Evolutionary conservation across 2,329 filamentous ascomycete species (phyloP), one percentile per base, ranked within the genome.

Genomic region (Microdochium paspali): DNA sequence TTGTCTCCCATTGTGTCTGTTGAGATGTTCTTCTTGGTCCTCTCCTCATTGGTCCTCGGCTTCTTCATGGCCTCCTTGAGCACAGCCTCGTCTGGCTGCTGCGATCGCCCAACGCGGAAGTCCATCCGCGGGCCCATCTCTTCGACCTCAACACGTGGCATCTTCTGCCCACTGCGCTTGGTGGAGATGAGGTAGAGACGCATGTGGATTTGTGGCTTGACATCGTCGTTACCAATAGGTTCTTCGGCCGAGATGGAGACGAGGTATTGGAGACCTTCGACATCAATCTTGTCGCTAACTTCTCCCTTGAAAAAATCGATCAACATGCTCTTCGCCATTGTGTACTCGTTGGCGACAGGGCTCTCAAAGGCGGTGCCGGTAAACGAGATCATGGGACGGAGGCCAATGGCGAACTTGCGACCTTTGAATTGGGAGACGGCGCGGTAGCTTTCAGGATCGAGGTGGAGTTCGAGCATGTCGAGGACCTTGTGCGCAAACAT

Each of bases 51-150:
- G 32, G 80, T 80, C 75, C 85, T 90, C 45, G 88, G 78, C 72
- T 85, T 89, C 78, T 84, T 88, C 79, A 96, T 77, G 18, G 91
- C 90, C 68, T 91, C 87, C 79, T 95, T 97, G 76, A 85, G 78
- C 69, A 87, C 79, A 12, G 77, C 78, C 58, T 81, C 76, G 56
- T 95, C 89, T 1, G 91, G 81, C 66, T 93, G 84, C 61, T 81
- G 81, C 54, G 84, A 72, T 56, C 93, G 82, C 23, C 93, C 90
- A 47, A 96, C 74, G 54, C 85, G 81, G 66, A 96, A 90, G 70
- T 96, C 90, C 70, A 97, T 89, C 54, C 91, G 80, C 4, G 93
- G 93, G 0, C 93, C 91, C 72, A 96, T 94, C 71, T 96, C 90
- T 66, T 95, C 90, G 49, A 97, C 77, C 65, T 97, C 91, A 18